Evolutionary conservation across 2,329 filamentous ascomycete genomes (phyloP), one percentile per base, ranked within the genome.

Genomic region (Diaporthe batatas): DNA sequence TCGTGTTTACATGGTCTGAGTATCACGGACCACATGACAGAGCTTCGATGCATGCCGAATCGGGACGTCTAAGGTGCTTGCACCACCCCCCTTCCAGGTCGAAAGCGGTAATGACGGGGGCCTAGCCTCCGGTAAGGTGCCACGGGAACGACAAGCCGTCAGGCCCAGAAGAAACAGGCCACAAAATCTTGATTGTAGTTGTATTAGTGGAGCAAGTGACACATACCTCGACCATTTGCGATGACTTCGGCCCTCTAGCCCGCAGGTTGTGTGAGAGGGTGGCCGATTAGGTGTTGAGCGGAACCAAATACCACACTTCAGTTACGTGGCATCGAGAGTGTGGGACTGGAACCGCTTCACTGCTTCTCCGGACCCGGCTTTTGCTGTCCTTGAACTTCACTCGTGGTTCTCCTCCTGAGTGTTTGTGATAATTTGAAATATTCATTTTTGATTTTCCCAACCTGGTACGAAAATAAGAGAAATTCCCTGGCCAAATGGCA

Each of bases 131-230:
- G 62, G 5, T 39, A 53, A 10, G 62, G 62, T 39, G 32, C 62
- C 39, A 16, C 47, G 62, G 62, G 58, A 64, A 34, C n/a, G 58
- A 64, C 25, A 64, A 64, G 62, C 62, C 62, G 62, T n/a, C 47
- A 14, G 18, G 47, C 47, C 14, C 32, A 47, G 51, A 12, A 29
- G 21, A 44, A 53, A 67, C 47, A 39, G 47, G 32, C 62, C 62
- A 67, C 14, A 53, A 65, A 36, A 36, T 10, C 44, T 36, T 51
- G 62, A 8, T 39, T 25, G 10, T 51, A 14, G 62, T 39, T 29
- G 62, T 34, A 53, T 53, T 39, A 25, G 47, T 25, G 14, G 62
- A 23, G n/a, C 8, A 64, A 14, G 21, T 39, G 44, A 67, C 47
- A 25, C 51, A 39, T 53, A 21, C n/a, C 23, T 21, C 25, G n/a